phyloP scores from a whole-genome alignment of 139 green algal species.

The Coelastrella sp. region DNA sequence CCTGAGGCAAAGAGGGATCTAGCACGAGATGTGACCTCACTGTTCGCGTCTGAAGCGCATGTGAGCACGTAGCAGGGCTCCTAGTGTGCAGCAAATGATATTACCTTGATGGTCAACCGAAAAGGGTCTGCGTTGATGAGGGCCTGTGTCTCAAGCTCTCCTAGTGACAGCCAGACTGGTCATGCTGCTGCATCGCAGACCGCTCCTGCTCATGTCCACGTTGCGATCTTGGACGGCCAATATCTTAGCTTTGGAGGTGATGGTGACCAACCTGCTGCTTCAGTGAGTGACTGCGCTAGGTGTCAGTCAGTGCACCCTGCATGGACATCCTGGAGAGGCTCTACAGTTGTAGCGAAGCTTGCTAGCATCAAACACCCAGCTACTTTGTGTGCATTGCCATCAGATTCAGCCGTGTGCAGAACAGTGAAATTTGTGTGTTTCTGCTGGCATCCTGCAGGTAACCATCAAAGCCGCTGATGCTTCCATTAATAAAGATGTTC shows the following conservation, averaged over 20 bases:
- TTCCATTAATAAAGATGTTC: conserved; percentile 29
- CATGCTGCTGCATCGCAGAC: conserved; percentile 13
- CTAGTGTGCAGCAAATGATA: too few species aligned
- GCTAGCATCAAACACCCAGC: too few species aligned
- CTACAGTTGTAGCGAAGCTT: too few species aligned
- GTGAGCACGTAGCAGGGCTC: not conserved
- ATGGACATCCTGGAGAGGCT: too few species aligned
- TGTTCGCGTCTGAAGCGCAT: conserved; percentile 8
- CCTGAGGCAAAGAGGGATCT: not conserved
- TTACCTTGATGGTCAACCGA: too few species aligned
- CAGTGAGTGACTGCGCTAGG: not conserved
- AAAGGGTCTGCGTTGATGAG: too few species aligned
- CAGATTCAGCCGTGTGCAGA: not conserved
- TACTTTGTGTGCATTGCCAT: not conserved
- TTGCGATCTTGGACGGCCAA: conserved; percentile 7
- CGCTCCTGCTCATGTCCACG: not conserved
- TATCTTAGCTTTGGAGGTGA: conserved; percentile 28
- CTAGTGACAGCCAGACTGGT: too few species aligned
- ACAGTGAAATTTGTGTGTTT: not conserved
- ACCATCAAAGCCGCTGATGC: conserved; percentile 32
- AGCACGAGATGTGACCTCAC: not conserved
- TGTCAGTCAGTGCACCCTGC: not conserved
- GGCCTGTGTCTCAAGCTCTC: too few species aligned
- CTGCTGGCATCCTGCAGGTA: conserved; percentile 16
- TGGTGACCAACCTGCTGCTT: not conserved